phyloP scores from a whole-genome alignment of 2,329 filamentous ascomycete genomes.

The Davidsoniella neocaledoniae region DNA sequence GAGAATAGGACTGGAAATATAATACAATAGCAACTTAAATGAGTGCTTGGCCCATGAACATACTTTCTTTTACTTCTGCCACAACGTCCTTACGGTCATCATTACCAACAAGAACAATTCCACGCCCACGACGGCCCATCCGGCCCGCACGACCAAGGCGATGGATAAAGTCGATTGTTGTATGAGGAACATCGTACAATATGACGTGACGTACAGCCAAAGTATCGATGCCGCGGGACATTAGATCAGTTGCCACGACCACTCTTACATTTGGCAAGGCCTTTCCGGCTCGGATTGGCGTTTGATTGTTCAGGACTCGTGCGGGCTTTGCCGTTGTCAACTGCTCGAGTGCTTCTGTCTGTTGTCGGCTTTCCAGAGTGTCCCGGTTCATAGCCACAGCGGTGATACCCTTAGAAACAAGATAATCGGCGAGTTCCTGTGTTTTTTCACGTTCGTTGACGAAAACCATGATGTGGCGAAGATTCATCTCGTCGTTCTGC shows the following conservation, averaged over 20 bases:
- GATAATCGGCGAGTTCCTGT: conserved; percentile 60
- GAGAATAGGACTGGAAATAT: too few relatives aligned
- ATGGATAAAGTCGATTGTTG: conserved; percentile 96
- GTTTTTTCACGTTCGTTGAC: conserved; percentile 93
- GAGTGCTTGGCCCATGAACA: conserved; percentile 66
- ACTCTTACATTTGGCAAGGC: conserved; percentile 66
- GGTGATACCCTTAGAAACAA: conserved; percentile 73
- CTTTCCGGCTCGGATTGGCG: conserved; percentile 25
- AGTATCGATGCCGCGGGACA: conserved; percentile 86
- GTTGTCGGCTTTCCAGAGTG: conserved; percentile 56
- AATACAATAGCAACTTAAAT: conserved; percentile 30
- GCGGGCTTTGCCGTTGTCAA: conserved; percentile 46
- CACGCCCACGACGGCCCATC: conserved; percentile 80
- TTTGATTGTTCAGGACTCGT: conserved; percentile 22
- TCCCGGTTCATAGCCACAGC: conserved; percentile 75
- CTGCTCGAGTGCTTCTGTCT: conserved; percentile 51
- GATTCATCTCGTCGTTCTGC: conserved; percentile 27
- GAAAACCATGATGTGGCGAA: conserved; percentile 83
- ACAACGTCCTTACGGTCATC: conserved; percentile 82
- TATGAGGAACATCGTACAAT: conserved; percentile 93
- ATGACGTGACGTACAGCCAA: conserved; percentile 81
- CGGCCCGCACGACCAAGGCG: conserved; percentile 79
- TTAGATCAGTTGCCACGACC: conserved; percentile 84
- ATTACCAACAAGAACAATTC: conserved; percentile 78
- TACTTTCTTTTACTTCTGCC: conserved; percentile 75